Evolutionary conservation across 2,329 filamentous ascomycete genomes (phyloP).

Genomic region (Boeremia exigua): DNA sequence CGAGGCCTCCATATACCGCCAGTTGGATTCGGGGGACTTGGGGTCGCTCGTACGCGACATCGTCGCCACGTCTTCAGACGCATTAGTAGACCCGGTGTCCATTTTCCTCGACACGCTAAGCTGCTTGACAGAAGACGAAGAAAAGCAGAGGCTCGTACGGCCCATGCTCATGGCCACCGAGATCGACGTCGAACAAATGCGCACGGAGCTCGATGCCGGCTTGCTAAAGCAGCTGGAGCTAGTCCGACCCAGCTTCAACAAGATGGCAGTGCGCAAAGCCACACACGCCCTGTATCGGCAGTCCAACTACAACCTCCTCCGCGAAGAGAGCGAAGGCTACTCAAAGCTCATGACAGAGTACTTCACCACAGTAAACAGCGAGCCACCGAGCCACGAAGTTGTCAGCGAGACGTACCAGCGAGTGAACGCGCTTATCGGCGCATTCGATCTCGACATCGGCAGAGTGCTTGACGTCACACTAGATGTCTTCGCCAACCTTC

Average conservation of each 20-base stretch:
- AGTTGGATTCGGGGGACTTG: constrained; percentile 70
- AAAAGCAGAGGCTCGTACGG: constrained; percentile 63
- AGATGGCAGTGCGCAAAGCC: constrained; percentile 83
- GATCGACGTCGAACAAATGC: constrained; percentile 75
- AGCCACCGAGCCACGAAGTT: constrained; percentile 74
- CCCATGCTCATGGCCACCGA: constrained; percentile 74
- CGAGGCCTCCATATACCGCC: constrained; percentile 72
- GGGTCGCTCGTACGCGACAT: constrained; percentile 78
- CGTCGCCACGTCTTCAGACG: constrained; percentile 59
- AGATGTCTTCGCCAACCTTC: constrained; percentile 90
- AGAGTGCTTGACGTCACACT: constrained; percentile 92
- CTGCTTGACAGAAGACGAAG: constrained; percentile 76
- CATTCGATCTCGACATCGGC: constrained; percentile 95
- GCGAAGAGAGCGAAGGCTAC: constrained; percentile 96
- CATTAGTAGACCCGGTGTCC: constrained; percentile 57
- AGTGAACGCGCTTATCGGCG: constrained; percentile 92
- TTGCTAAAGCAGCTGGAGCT: constrained; percentile 78
- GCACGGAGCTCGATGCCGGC: constrained; percentile 80
- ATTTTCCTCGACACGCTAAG: constrained; percentile 85
- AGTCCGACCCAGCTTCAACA: constrained; percentile 82
- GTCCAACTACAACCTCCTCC: constrained; percentile 92
- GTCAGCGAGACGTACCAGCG: constrained; percentile 88
- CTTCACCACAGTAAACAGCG: constrained; percentile 82
- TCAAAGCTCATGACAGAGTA: constrained; percentile 95
- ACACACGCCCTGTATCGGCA: constrained; percentile 95